These are phyloP conservation scores for Hsuehochloa calcarea DNA, from an alignment of 176 grass and related monocot genomes.

Conservation along the genomic window DNA sequence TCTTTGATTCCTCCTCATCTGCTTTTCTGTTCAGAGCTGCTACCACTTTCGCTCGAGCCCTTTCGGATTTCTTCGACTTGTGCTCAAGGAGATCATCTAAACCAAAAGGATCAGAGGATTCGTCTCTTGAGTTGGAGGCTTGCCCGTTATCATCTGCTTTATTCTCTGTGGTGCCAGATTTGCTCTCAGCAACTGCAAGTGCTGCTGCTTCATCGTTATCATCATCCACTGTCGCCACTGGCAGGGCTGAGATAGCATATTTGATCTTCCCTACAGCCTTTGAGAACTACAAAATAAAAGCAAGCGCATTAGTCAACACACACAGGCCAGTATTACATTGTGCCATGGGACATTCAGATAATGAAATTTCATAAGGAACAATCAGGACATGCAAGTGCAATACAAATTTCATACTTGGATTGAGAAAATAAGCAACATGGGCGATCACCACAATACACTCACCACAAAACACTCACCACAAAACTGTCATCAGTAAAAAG, in stretches of 20 bases:
- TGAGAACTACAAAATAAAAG: slow-evolving; percentile 55
- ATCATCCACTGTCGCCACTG: slow-evolving; percentile 60
- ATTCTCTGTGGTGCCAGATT: slow-evolving; percentile 19
- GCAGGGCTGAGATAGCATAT: slow-evolving; percentile 68
- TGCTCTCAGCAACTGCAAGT: slow-evolving; percentile 46
- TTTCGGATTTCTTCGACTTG: slow-evolving; percentile 56
- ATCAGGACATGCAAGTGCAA: background rate
- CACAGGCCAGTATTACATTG: background rate
- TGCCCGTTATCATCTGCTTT: background rate
- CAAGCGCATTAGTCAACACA: background rate
- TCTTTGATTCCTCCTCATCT: slow-evolving; percentile 52
- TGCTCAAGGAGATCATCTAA: slow-evolving; percentile 63
- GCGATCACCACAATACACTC: background rate
- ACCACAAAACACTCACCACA: slow-evolving; percentile 63
- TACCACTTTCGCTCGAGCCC: slow-evolving; percentile 44
- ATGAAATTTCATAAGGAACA: background rate
- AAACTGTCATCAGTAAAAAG: slow-evolving; percentile 97
- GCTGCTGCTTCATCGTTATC: slow-evolving; percentile 64
- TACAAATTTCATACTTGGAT: background rate
- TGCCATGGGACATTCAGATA: background rate
- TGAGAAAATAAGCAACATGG: background rate
- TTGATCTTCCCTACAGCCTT: slow-evolving; percentile 89
- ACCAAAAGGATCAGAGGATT: slow-evolving; percentile 76
- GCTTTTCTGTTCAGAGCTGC: slow-evolving; percentile 37
- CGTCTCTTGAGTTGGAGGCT: slow-evolving; percentile 24